Conservation (phyloP, 2,329 filamentous ascomycete species). For the Fusarium redolens region DNA sequence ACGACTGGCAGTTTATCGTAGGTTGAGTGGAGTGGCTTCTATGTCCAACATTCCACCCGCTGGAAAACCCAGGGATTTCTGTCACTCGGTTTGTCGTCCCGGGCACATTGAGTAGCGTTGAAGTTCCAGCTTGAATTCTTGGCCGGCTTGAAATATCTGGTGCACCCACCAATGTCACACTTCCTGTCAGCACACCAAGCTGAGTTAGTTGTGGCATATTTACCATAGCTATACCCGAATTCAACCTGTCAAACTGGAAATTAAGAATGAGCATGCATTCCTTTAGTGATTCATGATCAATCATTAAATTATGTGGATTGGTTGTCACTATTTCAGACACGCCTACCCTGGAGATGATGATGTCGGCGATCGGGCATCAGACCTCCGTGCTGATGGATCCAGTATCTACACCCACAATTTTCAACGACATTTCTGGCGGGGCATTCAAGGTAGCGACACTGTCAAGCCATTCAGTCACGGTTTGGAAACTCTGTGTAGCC, state of each 20-base stretch:
- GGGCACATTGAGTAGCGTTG: background rate
- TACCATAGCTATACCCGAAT: background rate
- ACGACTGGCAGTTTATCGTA: background rate
- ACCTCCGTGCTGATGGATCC: slow-evolving; percentile 21
- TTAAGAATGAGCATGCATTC: background rate
- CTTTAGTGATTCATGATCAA: background rate
- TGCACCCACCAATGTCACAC: background rate
- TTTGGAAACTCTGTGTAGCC: background rate
- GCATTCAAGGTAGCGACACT: slow-evolving; percentile 34
- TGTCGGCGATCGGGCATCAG: slow-evolving; percentile 38
- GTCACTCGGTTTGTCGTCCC: no score
- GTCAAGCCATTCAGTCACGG: slow-evolving; percentile 22
- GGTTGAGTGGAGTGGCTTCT: background rate
- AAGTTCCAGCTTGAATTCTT: background rate
- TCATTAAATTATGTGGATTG: background rate
- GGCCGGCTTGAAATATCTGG: no score
- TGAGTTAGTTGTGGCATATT: background rate
- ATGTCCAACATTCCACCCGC: background rate
- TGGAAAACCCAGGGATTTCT: background rate
- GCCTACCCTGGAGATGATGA: slow-evolving; percentile 15
- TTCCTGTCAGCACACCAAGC: background rate
- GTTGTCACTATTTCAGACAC: background rate
- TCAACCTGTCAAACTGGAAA: background rate
- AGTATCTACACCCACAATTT: slow-evolving; percentile 40
- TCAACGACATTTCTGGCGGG: slow-evolving; percentile 43